Evolutionary conservation across 257 asterid genomes (phyloP).

Genomic region (Ligustrum vulgare): DNA sequence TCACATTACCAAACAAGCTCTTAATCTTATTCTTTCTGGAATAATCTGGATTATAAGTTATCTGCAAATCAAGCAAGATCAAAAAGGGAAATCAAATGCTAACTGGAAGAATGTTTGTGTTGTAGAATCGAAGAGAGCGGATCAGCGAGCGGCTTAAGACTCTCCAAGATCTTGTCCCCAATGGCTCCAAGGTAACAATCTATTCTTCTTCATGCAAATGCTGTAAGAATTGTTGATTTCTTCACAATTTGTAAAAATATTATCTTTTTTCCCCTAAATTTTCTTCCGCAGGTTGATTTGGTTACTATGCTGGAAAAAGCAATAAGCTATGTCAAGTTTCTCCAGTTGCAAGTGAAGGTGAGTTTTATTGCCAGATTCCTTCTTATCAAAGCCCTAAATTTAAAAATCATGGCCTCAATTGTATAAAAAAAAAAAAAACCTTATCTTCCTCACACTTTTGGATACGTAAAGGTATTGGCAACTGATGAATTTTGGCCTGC

Average conservation of each 20-base stretch:
- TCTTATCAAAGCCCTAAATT: background rate
- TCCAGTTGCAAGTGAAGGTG: constrained; percentile 92
- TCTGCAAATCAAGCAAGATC: constrained; percentile 17
- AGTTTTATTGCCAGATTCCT: background rate
- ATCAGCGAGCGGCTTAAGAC: constrained; percentile 82
- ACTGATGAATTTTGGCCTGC: constrained; percentile 96
- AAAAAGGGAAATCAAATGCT: background rate
- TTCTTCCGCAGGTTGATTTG: constrained; percentile 72
- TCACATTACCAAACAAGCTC: too few species aligned
- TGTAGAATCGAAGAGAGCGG: constrained; percentile 79
- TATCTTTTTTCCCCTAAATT: background rate
- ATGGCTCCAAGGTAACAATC: constrained; percentile 76
- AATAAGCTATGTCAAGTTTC: constrained; percentile 83
- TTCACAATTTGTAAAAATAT: background rate
- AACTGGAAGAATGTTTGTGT: constrained; percentile 22
- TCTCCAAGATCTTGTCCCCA: constrained; percentile 88
- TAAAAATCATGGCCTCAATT: background rate
- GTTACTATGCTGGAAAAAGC: constrained; percentile 96
- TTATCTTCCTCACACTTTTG: background rate
- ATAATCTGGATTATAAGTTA: background rate
- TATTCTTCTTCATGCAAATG: background rate
- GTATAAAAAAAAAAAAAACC: background rate
- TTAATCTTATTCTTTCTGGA: background rate
- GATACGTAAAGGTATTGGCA: constrained; percentile 65
- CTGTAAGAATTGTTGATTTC: background rate